Evolutionary conservation across 495 filamentous ascomycete species (phyloP).

Genomic region (Parathielavia appendiculata): DNA sequence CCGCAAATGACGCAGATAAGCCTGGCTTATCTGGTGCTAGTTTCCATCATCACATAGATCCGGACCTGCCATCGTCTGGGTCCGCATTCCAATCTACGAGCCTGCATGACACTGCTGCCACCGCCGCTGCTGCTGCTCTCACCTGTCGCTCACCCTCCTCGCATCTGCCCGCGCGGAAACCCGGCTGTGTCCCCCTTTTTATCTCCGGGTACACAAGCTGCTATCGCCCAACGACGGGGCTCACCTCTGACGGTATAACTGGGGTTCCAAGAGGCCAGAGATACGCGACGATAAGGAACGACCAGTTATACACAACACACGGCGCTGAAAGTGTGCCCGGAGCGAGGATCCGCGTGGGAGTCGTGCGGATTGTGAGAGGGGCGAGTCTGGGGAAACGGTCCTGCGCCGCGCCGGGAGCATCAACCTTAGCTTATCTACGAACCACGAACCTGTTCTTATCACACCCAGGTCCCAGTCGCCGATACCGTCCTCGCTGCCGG

Average conservation of each 20-base stretch:
- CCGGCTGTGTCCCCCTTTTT: constrained; percentile 1
- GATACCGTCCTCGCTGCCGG: constrained; percentile 3
- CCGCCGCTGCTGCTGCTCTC: not conserved
- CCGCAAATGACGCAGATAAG: constrained; percentile 50
- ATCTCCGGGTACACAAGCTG: not conserved
- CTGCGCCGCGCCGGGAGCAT: constrained; percentile 2
- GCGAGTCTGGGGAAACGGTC: constrained; percentile 6
- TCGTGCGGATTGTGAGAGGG: not conserved
- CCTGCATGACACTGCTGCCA: constrained; percentile 19
- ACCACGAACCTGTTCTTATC: not conserved
- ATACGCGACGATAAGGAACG: constrained; percentile 16
- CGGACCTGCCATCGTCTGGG: constrained; percentile 13
- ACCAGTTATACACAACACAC: not conserved
- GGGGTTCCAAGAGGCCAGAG: not conserved
- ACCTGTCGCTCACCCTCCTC: constrained; percentile 6
- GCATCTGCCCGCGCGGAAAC: not conserved
- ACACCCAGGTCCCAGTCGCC: not conserved
- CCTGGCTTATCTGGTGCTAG: constrained; percentile 50
- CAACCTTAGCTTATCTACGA: constrained; percentile 8
- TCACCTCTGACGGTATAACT: not conserved
- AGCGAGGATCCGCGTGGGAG: not conserved
- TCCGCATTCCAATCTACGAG: constrained; percentile 19
- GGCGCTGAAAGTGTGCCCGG: not conserved
- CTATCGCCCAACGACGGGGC: not conserved
- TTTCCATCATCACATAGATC: constrained; percentile 46